Conservation (phyloP, 805 yeast genomes). For the Yueomyces sinensis region DNA sequence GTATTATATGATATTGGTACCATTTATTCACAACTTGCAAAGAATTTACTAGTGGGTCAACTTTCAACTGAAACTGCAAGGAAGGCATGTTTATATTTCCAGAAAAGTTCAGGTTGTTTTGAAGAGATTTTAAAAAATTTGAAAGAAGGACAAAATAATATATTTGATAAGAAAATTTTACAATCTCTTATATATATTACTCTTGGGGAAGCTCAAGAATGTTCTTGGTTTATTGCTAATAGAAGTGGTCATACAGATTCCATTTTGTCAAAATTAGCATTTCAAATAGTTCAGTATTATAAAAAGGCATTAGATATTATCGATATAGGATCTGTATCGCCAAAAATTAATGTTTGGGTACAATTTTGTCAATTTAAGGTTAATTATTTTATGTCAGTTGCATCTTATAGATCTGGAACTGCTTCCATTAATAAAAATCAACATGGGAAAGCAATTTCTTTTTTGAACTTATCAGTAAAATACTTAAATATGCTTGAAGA, state of each 20-base stretch:
- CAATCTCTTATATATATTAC: slow-evolving; percentile 37
- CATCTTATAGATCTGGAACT: slow-evolving; percentile 49
- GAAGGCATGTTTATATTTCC: slow-evolving; percentile 50
- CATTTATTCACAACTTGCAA: background rate
- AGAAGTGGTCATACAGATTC: slow-evolving; percentile 35
- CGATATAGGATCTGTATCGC: slow-evolving; percentile 9
- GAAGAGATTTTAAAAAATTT: slow-evolving; percentile 21
- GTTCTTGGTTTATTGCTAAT: slow-evolving; percentile 63
- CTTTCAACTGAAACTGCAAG: slow-evolving; percentile 29
- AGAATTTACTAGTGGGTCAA: background rate
- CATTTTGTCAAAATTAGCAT: slow-evolving; percentile 49
- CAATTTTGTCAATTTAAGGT: slow-evolving; percentile 46
- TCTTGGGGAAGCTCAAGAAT: slow-evolving; percentile 82
- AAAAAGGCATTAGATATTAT: slow-evolving; percentile 32
- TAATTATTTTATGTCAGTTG: slow-evolving; percentile 57
- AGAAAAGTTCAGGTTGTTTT: slow-evolving; percentile 60
- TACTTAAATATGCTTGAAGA: background rate
- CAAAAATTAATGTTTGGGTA: slow-evolving; percentile 40
- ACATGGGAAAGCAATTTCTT: slow-evolving; percentile 59
- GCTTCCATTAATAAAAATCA: slow-evolving; percentile 23
- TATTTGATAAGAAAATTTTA: slow-evolving; percentile 36
- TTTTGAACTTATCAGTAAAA: slow-evolving; percentile 24
- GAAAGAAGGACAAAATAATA: slow-evolving; percentile 7
- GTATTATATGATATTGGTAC: background rate
- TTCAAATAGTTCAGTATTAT: slow-evolving; percentile 49